Conservation (phyloP, 1,139 yeast genomes). For the Suhomyces bokatorum region DNA sequence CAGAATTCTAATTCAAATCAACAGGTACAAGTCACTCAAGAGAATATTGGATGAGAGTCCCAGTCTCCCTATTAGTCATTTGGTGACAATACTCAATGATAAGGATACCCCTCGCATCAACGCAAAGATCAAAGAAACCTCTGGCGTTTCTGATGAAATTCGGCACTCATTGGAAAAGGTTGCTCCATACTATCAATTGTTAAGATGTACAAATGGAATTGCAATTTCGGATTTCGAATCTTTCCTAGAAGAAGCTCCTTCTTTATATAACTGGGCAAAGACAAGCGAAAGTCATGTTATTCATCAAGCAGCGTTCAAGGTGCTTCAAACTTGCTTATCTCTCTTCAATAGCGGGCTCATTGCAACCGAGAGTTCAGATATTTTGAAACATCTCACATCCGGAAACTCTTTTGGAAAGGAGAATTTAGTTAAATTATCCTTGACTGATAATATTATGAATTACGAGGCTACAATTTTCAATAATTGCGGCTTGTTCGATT, state of each 20-base stretch:
- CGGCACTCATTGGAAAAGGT: constrained; percentile 1
- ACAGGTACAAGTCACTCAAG: constrained; percentile 28
- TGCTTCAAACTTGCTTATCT: constrained; percentile 9
- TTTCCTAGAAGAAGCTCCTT: constrained; percentile 12
- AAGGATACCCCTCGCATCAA: constrained; percentile 9
- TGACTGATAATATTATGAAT: constrained; percentile 6
- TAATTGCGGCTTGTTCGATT: constrained; percentile 10
- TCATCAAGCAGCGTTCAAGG: constrained; percentile 8
- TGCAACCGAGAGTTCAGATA: constrained; percentile 3
- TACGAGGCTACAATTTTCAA: constrained; percentile 11
- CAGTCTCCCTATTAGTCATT: constrained; percentile 9
- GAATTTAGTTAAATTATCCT: constrained; percentile 3
- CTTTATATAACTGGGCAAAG: constrained; percentile 7
- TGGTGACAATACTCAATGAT: constrained; percentile 11
- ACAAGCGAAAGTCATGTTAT: constrained; percentile 2
- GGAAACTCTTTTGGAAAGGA: constrained; percentile 6
- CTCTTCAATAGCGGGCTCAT: constrained; percentile 12
- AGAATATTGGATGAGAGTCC: constrained; percentile 21
- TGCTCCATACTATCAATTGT: constrained; percentile 13
- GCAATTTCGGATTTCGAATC: constrained; percentile 10
- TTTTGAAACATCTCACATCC: constrained; percentile 5
- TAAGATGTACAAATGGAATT: constrained; percentile 10
- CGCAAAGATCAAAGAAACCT: constrained; percentile 11
- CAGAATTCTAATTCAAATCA: constrained; percentile 26
- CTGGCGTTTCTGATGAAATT: constrained; percentile 12